These are phyloP conservation scores for Boletus coccyginus DNA, from an alignment of 768 basidiomycete species.

Conservation along the genomic window DNA sequence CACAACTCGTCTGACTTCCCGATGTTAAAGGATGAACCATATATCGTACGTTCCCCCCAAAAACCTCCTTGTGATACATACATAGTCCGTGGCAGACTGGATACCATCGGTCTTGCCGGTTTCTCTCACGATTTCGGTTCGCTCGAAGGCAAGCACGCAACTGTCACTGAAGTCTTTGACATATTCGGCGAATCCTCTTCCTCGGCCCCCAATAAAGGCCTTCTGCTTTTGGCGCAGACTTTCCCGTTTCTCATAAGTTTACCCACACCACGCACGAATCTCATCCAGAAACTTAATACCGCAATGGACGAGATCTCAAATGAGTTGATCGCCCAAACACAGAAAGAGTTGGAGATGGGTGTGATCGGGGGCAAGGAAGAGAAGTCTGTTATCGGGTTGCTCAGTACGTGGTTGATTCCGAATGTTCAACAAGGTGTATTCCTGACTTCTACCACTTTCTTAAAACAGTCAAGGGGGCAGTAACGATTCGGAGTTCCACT, in stretches of 20 bases:
- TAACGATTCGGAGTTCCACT: slow-evolving; percentile 20
- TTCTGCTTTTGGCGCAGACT: slow-evolving; percentile 36
- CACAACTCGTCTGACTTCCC: background rate
- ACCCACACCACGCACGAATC: slow-evolving; percentile 35
- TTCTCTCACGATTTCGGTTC: slow-evolving; percentile 60
- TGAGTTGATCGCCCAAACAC: slow-evolving; percentile 36
- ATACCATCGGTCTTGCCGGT: slow-evolving; percentile 60
- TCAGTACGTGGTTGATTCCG: slow-evolving; percentile 16
- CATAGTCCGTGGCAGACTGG: slow-evolving; percentile 36
- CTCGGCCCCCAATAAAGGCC: slow-evolving; percentile 27
- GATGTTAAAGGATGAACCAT: slow-evolving; percentile 30
- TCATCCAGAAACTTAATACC: slow-evolving; percentile 28
- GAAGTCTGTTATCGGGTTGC: slow-evolving; percentile 24
- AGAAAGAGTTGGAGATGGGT: slow-evolving; percentile 30
- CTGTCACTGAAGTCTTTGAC: slow-evolving; percentile 42
- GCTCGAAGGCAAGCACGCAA: slow-evolving; percentile 45
- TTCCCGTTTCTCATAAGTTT: slow-evolving; percentile 37
- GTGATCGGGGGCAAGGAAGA: slow-evolving; percentile 23
- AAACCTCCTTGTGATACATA: too few relatives aligned
- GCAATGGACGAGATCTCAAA: slow-evolving; percentile 42
- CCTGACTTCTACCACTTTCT: too few relatives aligned
- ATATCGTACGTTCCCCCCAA: slow-evolving; percentile 25
- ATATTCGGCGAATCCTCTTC: slow-evolving; percentile 25
- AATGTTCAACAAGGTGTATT: too few relatives aligned
- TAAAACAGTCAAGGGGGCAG: slow-evolving; percentile 37